Evolutionary conservation across 208 protist species (phyloP).

Genomic region (Leishmania braziliensis): DNA sequence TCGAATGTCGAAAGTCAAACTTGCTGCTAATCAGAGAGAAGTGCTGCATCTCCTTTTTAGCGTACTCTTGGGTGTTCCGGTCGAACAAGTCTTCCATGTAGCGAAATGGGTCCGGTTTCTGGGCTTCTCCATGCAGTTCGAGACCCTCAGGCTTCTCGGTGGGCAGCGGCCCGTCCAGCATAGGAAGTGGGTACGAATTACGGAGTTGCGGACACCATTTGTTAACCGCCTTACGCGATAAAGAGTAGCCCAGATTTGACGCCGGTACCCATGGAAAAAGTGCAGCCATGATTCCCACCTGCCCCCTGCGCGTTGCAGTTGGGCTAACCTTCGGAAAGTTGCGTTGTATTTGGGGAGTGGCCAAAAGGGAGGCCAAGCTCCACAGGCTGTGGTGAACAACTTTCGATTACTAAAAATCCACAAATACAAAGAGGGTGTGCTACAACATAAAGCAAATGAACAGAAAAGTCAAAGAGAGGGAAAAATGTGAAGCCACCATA

Average conservation of each 20-base stretch:
- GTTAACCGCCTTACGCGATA: constrained; percentile 64
- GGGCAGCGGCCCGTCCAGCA: constrained; percentile 84
- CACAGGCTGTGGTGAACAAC: neutral
- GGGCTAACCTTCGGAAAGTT: neutral
- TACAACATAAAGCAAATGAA: too few species aligned
- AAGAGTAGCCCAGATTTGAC: constrained; percentile 61
- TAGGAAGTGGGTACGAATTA: constrained; percentile 69
- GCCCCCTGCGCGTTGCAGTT: neutral
- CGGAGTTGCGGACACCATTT: constrained; percentile 66
- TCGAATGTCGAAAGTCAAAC: constrained; percentile 87
- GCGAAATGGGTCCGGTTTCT: constrained; percentile 74
- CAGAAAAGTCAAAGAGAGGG: neutral
- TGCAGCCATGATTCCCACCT: constrained; percentile 54
- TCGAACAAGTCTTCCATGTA: constrained; percentile 92
- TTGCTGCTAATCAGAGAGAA: constrained; percentile 71
- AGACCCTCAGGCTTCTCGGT: constrained; percentile 47
- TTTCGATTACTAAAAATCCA: neutral
- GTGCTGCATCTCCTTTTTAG: constrained; percentile 73
- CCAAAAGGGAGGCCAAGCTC: neutral
- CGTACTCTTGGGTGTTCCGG: constrained; percentile 68
- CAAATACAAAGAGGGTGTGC: neutral
- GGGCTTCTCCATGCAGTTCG: constrained; percentile 54
- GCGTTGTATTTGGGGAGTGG: neutral
- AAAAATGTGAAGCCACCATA: neutral
- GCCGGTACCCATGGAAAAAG: constrained; percentile 84